Percentiles rank a stretch among this genome's conserved stretches.
Evolutionary conservation across 257 asterid genomes (phyloP).

Genomic region (Pogostemon cablin): DNA sequence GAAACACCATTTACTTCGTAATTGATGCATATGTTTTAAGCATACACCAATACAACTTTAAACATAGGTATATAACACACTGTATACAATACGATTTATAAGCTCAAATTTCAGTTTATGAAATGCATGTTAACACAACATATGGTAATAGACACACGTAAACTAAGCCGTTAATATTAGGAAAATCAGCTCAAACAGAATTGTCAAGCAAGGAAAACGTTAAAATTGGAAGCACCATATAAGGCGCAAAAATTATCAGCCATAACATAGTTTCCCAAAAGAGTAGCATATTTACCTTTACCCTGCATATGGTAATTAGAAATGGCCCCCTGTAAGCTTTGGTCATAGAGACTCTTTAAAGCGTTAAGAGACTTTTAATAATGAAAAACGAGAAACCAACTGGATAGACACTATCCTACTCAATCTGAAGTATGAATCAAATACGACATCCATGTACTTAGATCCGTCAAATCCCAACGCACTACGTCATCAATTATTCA

Average conservation of each 20-base stretch:
- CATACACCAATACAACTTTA: background rate
- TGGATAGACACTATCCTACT: conserved; percentile 33
- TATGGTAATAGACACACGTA: conserved; percentile 9
- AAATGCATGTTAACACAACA: conserved; percentile 11
- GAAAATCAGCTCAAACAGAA: conserved; percentile 16
- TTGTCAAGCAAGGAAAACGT: background rate
- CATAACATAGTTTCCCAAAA: conserved; percentile 4
- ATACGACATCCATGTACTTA: conserved; percentile 31
- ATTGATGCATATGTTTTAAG: background rate
- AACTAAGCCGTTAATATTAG: background rate
- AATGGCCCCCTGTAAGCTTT: conserved; percentile 7
- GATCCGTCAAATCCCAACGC: conserved; percentile 30
- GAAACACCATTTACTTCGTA: conserved; percentile 21
- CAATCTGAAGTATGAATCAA: conserved; percentile 25
- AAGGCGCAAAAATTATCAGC: background rate
- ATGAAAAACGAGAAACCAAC: conserved; percentile 22
- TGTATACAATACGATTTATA: background rate
- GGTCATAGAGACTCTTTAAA: conserved; percentile 17
- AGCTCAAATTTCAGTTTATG: conserved; percentile 8
- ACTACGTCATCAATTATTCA: conserved; percentile 14
- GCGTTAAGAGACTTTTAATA: conserved; percentile 24
- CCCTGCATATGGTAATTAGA: conserved; percentile 13
- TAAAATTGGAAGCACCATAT: background rate
- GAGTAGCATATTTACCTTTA: conserved; percentile 11
- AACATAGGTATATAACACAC: background rate